A percentile compares a stretch with the other conserved stretches of the same genome.
phyloP scores from a whole-genome alignment of 2,329 filamentous ascomycete genomes.

The Diplodia mutila region DNA sequence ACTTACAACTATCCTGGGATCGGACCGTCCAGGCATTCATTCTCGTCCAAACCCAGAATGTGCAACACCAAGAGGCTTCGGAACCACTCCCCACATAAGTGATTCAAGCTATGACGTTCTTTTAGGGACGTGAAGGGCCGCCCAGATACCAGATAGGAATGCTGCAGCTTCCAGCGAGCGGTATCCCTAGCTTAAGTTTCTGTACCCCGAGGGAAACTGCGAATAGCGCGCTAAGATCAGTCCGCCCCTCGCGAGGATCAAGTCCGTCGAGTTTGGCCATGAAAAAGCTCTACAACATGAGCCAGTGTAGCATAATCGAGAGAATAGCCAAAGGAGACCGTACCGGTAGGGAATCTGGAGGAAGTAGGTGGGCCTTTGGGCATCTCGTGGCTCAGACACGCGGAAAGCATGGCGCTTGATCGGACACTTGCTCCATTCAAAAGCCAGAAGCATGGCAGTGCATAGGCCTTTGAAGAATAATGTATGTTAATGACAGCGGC shows the following conservation, averaged over 20 bases:
- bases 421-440: no score
- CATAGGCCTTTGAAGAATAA: no score
- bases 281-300: no score
- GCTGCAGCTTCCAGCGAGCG: background rate
- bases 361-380: no score
- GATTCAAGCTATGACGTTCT: background rate
- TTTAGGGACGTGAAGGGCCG: background rate
- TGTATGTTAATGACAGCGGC: no score
- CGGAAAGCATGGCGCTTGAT: no score
- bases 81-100: background rate
- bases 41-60: background rate
- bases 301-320: no score
- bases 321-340: no score
- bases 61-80: background rate
- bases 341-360: no score
- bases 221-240: no score
- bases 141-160: background rate
- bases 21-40: background rate
- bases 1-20: background rate
- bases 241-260: background rate
- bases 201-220: background rate
- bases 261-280: constrained; percentile 32
- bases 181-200: background rate
- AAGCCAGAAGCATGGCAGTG: no score
- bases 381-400: no score